Evolutionary conservation across 1,139 yeast species (phyloP), one percentile per base, ranked within the genome.

Genomic region (Lodderomyces theae): DNA sequence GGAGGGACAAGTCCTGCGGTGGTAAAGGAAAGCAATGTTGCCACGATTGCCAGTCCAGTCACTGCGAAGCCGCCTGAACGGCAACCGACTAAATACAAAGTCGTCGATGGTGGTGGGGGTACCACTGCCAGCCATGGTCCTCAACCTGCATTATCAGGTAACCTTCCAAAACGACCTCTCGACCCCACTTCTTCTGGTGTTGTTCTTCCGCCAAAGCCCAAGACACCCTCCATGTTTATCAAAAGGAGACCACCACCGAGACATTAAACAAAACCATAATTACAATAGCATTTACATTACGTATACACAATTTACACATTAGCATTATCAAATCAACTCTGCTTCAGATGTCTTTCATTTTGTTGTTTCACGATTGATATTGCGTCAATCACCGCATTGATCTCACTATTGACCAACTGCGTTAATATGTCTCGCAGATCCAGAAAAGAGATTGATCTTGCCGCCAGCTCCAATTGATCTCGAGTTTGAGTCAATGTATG

Each of bases 181-280:
- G 28, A 32, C 11, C 57, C 56, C 7, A 43, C 56, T 4, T 51
- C 56, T 2, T 46, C 57, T 2, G 58, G 58, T 10, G 44, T 47
- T 1, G 39, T 52, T 8, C 47, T 36, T 36, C 56, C 54, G 15
- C 51, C 48, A 18, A 40, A 38, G 9, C 50, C 50, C 34, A 45
- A 47, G 36, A 39, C 44, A 6, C 23, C 52, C 10, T 45, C 51
- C 38, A 41, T 56, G 12, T 57, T 57, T 37, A 57, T 58, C 10
- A 51, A 44, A n/a, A 43, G 50, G 29, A 45, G 45, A 42, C 49
- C 47, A 28, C 31, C 47, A 7, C 18, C 18, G 3, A 28, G n/a
- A 18, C 31, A 28, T 15, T 28, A 28, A 13, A 3, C 3, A 28
- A 28, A 15, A 28, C 18, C 17, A 28, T 15, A 19, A 19, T 19